phyloP scores from a whole-genome alignment of 2,329 filamentous ascomycete species.

The Colletotrichum lentis region DNA sequence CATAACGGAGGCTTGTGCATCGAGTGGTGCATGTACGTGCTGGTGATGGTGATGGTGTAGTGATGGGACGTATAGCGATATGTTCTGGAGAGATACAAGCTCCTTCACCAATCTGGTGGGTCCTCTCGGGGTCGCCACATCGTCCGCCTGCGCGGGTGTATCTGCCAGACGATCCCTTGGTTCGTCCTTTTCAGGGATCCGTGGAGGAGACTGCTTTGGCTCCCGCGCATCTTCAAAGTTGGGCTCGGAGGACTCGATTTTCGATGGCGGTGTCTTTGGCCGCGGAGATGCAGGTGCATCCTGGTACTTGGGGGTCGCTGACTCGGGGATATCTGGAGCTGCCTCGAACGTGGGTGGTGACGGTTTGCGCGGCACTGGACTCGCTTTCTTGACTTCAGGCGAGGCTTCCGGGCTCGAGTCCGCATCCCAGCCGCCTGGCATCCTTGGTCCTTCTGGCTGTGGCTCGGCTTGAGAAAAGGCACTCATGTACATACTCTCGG shows the following conservation, averaged over 20 bases:
- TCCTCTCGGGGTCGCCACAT: constrained; percentile 59
- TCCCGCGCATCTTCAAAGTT: background rate
- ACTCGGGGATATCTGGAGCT: background rate
- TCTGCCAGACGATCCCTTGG: background rate
- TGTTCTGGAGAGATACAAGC: constrained; percentile 57
- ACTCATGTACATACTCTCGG: constrained; percentile 88
- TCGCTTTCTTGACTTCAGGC: background rate
- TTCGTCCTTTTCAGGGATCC: background rate
- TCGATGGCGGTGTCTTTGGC: constrained; percentile 25
- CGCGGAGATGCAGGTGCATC: background rate
- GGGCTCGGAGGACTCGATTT: constrained; percentile 35
- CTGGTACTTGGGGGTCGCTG: background rate
- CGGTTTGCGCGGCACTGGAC: constrained; percentile 1
- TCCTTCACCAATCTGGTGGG: constrained; percentile 65
- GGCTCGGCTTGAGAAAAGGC: constrained; percentile 63
- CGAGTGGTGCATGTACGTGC: constrained; percentile 50
- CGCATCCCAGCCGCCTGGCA: constrained; percentile 64
- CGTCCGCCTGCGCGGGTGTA: constrained; percentile 46
- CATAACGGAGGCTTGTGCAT: constrained; percentile 43
- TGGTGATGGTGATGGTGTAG: constrained; percentile 59
- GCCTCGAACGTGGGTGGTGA: constrained; percentile 8
- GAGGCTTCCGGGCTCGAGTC: constrained; percentile 43
- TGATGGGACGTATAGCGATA: constrained; percentile 65
- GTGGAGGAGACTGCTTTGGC: background rate
- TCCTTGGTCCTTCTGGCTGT: constrained; percentile 46